phyloP scores from a whole-genome alignment of 164 flowering plant species.

The Amborella trichopoda region DNA sequence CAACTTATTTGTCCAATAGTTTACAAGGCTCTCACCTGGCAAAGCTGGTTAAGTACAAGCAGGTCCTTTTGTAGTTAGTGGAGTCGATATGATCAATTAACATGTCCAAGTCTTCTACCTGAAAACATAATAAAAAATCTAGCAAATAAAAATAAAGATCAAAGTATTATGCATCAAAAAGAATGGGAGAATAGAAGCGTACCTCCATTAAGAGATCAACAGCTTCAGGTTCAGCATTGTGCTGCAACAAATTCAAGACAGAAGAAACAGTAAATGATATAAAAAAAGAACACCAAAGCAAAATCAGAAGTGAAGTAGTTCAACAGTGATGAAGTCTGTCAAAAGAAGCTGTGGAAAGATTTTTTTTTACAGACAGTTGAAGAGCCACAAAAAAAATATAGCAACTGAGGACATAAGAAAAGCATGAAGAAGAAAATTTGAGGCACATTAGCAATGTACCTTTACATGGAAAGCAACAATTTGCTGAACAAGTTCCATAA shows the following conservation, averaged over 20 bases:
- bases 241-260: constrained; percentile 32
- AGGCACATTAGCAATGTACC: no score
- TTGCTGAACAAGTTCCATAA: constrained; percentile 87
- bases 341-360: no score
- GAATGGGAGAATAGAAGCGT: constrained; percentile 1
- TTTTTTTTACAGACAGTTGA: no score
- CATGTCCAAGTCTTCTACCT: constrained; percentile 96
- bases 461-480: constrained; percentile 96
- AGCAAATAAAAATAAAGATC: no score
- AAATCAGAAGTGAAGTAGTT: background rate
- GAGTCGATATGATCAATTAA: constrained; percentile 68
- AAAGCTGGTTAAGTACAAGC: constrained; percentile 73
- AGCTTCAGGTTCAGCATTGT: constrained; percentile 98
- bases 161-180: background rate
- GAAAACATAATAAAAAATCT: constrained; percentile 1
- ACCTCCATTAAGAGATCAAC: constrained; percentile 99
- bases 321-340: no score
- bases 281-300: background rate
- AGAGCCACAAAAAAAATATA: no score
- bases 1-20: no score
- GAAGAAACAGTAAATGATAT: constrained; percentile 3
- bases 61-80: constrained; percentile 78
- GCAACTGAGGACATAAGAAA: no score
- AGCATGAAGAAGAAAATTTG: no score
- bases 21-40: constrained; percentile 70